A percentile compares a stretch with the other conserved stretches of the same genome.
These are phyloP conservation scores for Spathaspora passalidarum DNA, from an alignment of 805 yeast genomes.

Conservation along the genomic window DNA sequence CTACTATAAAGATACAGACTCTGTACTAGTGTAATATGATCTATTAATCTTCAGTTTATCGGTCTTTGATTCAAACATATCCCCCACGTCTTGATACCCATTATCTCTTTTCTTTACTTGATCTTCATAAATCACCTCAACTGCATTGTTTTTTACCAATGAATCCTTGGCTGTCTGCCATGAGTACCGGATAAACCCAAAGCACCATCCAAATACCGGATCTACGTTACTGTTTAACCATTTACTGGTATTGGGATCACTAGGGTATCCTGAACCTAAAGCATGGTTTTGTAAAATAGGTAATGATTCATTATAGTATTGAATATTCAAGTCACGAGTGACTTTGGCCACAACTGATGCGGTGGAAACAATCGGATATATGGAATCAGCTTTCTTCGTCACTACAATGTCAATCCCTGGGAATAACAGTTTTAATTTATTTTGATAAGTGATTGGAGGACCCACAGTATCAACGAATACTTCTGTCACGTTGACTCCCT, in stretches of 20 bases:
- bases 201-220: slow-evolving; percentile 82
- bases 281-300: slow-evolving; percentile 35
- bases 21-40: slow-evolving; percentile 7
- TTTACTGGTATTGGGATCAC: slow-evolving; percentile 79
- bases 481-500: slow-evolving; percentile 63
- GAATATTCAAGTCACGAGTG: slow-evolving; percentile 72
- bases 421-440: slow-evolving; percentile 64
- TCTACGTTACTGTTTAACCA: slow-evolving; percentile 71
- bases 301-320: slow-evolving; percentile 28
- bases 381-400: slow-evolving; percentile 90
- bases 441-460: slow-evolving; percentile 82
- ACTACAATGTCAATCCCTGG: slow-evolving; percentile 75
- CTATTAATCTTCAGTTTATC: slow-evolving; percentile 4
- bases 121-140: slow-evolving; percentile 61
- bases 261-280: slow-evolving; percentile 89
- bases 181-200: slow-evolving; percentile 70
- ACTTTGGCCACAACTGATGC: slow-evolving; percentile 97
- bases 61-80: slow-evolving; percentile 12
- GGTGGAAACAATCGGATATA: slow-evolving; percentile 88
- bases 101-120: slow-evolving; percentile 32
- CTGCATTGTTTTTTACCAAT: slow-evolving; percentile 50
- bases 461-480: slow-evolving; percentile 96
- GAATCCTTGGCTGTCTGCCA: slow-evolving; percentile 92
- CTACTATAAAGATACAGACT: background rate
- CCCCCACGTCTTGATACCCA: slow-evolving; percentile 26